Conservation (phyloP, 2,329 filamentous ascomycete species). For the Colletotrichum ledebouriae region DNA sequence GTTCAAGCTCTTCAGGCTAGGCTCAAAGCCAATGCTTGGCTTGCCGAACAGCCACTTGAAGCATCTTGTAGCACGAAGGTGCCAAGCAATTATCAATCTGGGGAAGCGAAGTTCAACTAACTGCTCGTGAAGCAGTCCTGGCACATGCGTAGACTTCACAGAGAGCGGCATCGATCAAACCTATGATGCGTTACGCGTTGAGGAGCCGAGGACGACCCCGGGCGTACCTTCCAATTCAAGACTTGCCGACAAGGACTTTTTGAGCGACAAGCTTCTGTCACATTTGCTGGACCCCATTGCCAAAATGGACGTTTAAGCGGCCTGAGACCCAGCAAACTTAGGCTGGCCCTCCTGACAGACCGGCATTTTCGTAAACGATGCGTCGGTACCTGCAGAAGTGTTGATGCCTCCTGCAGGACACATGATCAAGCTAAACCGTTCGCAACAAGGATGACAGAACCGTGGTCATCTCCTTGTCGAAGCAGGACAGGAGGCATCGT, state of each 20-base stretch:
- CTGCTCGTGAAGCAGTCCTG: too few relatives aligned
- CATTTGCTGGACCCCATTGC: not conserved
- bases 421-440: slow-evolving; percentile 24
- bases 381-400: slow-evolving; percentile 32
- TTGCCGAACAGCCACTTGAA: not conserved
- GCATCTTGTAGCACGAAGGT: slow-evolving; percentile 1
- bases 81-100: slow-evolving; percentile 27
- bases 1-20: not conserved
- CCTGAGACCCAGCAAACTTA: not conserved
- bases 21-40: too few relatives aligned
- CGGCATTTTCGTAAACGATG: not conserved
- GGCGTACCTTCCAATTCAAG: too few relatives aligned
- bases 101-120: slow-evolving; percentile 10
- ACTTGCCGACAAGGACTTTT: too few relatives aligned
- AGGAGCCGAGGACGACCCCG: not conserved
- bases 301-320: not conserved
- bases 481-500: not conserved
- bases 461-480: not conserved
- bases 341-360: not conserved
- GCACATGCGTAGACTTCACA: too few relatives aligned
- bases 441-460: not conserved
- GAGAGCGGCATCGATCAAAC: too few relatives aligned
- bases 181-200: not conserved
- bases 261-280: not conserved
- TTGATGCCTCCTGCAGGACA: slow-evolving; percentile 39